A percentile compares a stretch with the other conserved stretches of the same genome.
phyloP scores from a whole-genome alignment of 352 stramenopile species.

The Globisporangium cystogenes region DNA sequence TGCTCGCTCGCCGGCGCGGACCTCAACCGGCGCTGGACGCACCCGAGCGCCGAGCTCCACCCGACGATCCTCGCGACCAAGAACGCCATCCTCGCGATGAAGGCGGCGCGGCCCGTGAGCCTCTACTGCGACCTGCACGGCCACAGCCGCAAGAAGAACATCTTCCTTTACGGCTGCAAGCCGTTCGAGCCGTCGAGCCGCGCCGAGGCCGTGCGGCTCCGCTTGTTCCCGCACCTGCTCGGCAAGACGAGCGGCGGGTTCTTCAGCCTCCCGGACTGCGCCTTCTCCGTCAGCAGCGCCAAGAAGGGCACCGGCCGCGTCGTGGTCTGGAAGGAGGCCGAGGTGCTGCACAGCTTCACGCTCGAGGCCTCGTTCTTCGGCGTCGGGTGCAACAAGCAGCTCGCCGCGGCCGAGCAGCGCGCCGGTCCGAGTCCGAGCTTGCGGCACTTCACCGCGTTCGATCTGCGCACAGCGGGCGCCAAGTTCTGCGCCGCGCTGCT shows the following conservation, averaged over 20 bases:
- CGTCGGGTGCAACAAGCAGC: slow-evolving; percentile 23
- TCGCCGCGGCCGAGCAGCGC: too few species aligned
- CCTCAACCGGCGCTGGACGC: slow-evolving; percentile 79
- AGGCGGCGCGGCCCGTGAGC: slow-evolving; percentile 36
- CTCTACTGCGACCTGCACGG: slow-evolving; percentile 89
- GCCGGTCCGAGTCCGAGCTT: neutral
- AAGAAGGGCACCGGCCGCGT: slow-evolving; percentile 64
- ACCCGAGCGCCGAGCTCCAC: slow-evolving; percentile 48
- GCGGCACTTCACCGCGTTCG: slow-evolving; percentile 45
- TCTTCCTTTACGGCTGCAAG: slow-evolving; percentile 84
- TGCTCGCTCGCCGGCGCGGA: slow-evolving; percentile 83
- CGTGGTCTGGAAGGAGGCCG: slow-evolving; percentile 55
- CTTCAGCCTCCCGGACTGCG: slow-evolving; percentile 65
- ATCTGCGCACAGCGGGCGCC: slow-evolving; percentile 39
- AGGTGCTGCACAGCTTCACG: slow-evolving; percentile 74
- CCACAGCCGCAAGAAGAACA: slow-evolving; percentile 84
- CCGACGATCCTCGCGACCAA: slow-evolving; percentile 79
- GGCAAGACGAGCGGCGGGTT: slow-evolving; percentile 53
- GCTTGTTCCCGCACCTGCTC: slow-evolving; percentile 69
- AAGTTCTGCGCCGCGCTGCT: slow-evolving; percentile 54
- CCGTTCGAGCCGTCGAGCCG: slow-evolving; percentile 34
- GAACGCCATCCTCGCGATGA: slow-evolving; percentile 53
- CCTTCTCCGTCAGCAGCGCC: slow-evolving; percentile 53
- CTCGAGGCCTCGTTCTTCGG: slow-evolving; percentile 78
- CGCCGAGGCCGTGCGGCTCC: slow-evolving; percentile 42